Evolutionary conservation across 179 eudicot species (phyloP).

Genomic region (Carnegiea gigantea): DNA sequence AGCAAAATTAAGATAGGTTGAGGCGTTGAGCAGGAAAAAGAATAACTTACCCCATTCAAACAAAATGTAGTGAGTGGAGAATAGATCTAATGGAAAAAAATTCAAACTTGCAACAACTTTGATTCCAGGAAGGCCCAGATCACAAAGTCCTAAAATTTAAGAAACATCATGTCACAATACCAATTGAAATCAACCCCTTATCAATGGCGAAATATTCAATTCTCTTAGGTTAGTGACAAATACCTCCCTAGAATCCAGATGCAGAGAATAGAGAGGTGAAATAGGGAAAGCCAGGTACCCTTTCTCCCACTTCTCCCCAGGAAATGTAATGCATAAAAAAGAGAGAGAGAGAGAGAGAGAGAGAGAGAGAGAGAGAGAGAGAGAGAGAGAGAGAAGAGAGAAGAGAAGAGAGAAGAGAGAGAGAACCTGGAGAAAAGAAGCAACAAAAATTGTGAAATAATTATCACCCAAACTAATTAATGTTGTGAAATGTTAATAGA

Average conservation of each 20-base stretch:
- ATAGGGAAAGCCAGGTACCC: neutral
- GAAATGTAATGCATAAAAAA: neutral
- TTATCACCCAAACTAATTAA: neutral
- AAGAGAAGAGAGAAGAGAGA: neutral
- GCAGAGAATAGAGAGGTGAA: neutral
- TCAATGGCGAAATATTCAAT: neutral
- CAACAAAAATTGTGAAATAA: neutral
- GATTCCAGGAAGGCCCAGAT: neutral
- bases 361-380: neutral
- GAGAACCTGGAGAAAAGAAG: neutral
- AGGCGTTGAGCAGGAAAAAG: neutral
- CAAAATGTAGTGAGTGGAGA: neutral
- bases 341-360: neutral
- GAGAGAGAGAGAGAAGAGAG: neutral
- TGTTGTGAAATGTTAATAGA: neutral
- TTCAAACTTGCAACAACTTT: neutral
- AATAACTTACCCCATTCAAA: slow-evolving; percentile 3
- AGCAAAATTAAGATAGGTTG: neutral
- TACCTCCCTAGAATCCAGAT: neutral
- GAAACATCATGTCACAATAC: neutral
- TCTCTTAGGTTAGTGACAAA: neutral
- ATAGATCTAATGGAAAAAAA: neutral
- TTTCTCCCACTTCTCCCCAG: neutral
- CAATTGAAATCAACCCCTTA: neutral
- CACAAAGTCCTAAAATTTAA: neutral